phyloP scores from a whole-genome alignment of 495 filamentous ascomycete species.

The Sphaerosporella brunnea region DNA sequence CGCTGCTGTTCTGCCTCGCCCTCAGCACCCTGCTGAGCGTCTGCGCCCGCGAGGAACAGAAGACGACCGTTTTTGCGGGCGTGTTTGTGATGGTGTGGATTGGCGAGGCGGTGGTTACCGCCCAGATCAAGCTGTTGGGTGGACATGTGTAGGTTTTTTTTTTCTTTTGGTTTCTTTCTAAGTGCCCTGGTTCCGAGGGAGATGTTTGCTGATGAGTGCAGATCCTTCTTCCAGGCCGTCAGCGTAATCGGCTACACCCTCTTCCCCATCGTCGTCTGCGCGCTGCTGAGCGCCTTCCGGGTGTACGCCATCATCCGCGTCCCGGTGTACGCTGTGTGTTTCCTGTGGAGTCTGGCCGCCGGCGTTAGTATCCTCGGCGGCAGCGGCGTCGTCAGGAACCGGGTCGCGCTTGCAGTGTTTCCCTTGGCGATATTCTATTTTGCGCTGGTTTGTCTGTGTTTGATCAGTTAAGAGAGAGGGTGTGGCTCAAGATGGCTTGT shows the following conservation, averaged over 20 bases:
- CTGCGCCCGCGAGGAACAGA: conserved; percentile 54
- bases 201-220: conserved; percentile 29
- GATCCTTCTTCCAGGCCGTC: conserved; percentile 91
- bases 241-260: conserved; percentile 98
- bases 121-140: conserved; percentile 92
- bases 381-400: conserved; percentile 83
- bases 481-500: too few relatives aligned
- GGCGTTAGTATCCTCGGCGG: conserved; percentile 91
- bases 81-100: conserved; percentile 96
- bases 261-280: conserved; percentile 91
- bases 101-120: conserved; percentile 89
- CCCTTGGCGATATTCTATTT: conserved; percentile 94
- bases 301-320: conserved; percentile 63
- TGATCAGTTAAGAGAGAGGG: conserved; percentile 85
- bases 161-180: background rate
- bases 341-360: conserved; percentile 82
- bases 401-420: conserved; percentile 88
- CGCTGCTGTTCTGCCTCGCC: conserved; percentile 77
- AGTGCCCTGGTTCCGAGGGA: background rate
- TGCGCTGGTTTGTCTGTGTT: conserved; percentile 80
- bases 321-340: conserved; percentile 72
- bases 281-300: conserved; percentile 65
- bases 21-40: conserved; percentile 73
- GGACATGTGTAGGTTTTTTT: conserved; percentile 71
- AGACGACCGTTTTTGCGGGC: conserved; percentile 76